Evolutionary conservation across 805 yeast genomes (phyloP).

Genomic region (Cyberlindnera amylophila): DNA sequence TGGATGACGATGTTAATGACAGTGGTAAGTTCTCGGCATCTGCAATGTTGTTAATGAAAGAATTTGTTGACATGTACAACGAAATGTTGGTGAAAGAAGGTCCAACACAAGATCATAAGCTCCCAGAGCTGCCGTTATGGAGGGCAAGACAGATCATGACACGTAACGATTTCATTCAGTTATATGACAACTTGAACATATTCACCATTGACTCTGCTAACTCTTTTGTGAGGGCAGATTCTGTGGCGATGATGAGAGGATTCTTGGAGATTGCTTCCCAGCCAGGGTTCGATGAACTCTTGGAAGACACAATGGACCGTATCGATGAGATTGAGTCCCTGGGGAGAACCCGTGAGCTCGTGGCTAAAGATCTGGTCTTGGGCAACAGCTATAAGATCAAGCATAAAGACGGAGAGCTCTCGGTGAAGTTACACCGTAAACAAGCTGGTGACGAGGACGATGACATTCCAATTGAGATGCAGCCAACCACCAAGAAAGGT

Average conservation of each 20-base stretch:
- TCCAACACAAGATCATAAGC: slow-evolving; percentile 38
- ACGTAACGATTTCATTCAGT: slow-evolving; percentile 72
- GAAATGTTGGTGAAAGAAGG: slow-evolving; percentile 30
- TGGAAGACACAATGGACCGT: slow-evolving; percentile 62
- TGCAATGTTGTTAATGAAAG: slow-evolving; percentile 70
- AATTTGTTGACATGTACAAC: slow-evolving; percentile 55
- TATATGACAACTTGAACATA: slow-evolving; percentile 69
- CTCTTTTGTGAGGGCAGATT: slow-evolving; percentile 72
- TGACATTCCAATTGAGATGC: slow-evolving; percentile 24
- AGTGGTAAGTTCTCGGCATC: slow-evolving; percentile 70
- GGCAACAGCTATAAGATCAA: slow-evolving; percentile 44
- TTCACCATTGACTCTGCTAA: slow-evolving; percentile 70
- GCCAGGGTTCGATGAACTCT: slow-evolving; percentile 65
- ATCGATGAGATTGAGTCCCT: slow-evolving; percentile 74
- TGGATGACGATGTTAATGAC: slow-evolving; percentile 91
- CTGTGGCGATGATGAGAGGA: slow-evolving; percentile 88
- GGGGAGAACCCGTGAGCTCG: slow-evolving; percentile 72
- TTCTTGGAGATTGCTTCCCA: slow-evolving; percentile 71
- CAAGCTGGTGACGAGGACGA: slow-evolving; percentile 17
- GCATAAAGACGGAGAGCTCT: slow-evolving; percentile 12
- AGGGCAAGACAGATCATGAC: slow-evolving; percentile 84
- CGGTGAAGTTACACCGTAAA: slow-evolving; percentile 13
- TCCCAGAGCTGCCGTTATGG: slow-evolving; percentile 81
- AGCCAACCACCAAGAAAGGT: slow-evolving; percentile 27
- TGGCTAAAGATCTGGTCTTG: slow-evolving; percentile 60